phyloP scores from a whole-genome alignment of 352 stramenopile species.

The Pythium rhizo-oryzae region DNA sequence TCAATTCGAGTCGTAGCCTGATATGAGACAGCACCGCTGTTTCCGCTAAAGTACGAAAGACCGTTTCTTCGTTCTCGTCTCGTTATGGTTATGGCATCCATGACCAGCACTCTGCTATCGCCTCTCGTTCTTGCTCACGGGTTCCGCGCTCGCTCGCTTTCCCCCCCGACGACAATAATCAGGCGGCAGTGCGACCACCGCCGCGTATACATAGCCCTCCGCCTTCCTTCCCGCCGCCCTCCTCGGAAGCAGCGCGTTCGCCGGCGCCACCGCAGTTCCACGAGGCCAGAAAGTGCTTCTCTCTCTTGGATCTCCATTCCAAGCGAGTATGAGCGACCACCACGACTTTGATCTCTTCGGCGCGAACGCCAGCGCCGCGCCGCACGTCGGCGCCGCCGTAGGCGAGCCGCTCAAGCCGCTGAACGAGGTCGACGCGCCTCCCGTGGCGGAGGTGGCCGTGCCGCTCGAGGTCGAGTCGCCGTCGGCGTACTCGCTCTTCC shows the following conservation, averaged over 20 bases:
- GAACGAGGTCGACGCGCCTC: slow-evolving; percentile 4
- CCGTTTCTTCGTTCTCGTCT: neutral
- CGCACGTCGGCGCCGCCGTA: slow-evolving; percentile 3
- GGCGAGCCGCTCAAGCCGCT: neutral
- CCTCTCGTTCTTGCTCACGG: no score
- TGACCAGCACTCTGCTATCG: no score
- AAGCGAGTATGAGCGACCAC: slow-evolving; percentile 1
- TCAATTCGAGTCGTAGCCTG: slow-evolving; percentile 8
- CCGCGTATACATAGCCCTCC: no score
- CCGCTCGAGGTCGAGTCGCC: slow-evolving; percentile 20
- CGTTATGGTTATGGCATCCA: no score
- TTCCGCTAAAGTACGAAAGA: no score
- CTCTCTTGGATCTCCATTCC: neutral
- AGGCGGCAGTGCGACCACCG: no score
- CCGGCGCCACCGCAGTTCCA: no score
- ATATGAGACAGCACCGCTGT: slow-evolving; percentile 2
- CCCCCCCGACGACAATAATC: no score
- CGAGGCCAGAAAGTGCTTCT: no score
- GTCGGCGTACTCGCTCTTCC: slow-evolving; percentile 22
- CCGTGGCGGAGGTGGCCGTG: neutral
- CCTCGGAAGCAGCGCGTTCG: no score
- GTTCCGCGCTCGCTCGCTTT: no score
- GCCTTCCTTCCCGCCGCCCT: no score
- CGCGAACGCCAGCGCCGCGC: neutral
- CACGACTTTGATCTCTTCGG: slow-evolving; percentile 28